These are phyloP conservation scores for Lepidium sativum DNA, from an alignment of 345 rosid species.

Conservation along the genomic window DNA sequence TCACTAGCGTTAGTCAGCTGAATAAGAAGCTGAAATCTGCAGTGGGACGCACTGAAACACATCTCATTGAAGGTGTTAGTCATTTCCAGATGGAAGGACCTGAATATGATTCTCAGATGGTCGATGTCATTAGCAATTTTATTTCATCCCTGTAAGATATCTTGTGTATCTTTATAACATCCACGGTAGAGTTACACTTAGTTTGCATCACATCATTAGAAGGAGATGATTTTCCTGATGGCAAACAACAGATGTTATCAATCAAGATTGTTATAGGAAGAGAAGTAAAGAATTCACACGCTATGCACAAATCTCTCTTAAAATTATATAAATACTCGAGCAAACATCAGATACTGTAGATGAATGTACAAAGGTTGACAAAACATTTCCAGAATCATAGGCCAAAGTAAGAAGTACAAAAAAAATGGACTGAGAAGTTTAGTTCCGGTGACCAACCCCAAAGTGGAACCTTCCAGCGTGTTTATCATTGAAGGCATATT, in stretches of 20 bases:
- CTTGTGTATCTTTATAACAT: conserved; percentile 34
- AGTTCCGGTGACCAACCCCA: conserved; percentile 79
- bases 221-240: not conserved
- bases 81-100: conserved; percentile 98
- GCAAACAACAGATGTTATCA: not conserved
- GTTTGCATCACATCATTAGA: not conserved
- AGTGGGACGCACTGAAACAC: conserved; percentile 53
- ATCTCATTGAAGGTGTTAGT: conserved; percentile 75
- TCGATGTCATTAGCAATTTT: conserved; percentile 46
- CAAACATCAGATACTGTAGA: not conserved
- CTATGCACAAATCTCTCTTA: no score
- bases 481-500: conserved; percentile 74
- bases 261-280: not conserved
- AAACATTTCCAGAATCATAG: not conserved
- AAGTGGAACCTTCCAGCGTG: conserved; percentile 70
- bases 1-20: conserved; percentile 83
- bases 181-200: conserved; percentile 22
- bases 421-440: not conserved
- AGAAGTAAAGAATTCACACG: no score
- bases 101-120: conserved; percentile 74
- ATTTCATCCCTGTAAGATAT: conserved; percentile 39
- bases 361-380: not conserved
- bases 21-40: conserved; percentile 69
- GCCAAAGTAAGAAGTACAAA: not conserved
- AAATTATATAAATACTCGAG: not conserved